A percentile compares a stretch with the other conserved stretches of the same genome.
phyloP scores from a whole-genome alignment of 2,329 filamentous ascomycete genomes.

The Myriangium duriaei region DNA sequence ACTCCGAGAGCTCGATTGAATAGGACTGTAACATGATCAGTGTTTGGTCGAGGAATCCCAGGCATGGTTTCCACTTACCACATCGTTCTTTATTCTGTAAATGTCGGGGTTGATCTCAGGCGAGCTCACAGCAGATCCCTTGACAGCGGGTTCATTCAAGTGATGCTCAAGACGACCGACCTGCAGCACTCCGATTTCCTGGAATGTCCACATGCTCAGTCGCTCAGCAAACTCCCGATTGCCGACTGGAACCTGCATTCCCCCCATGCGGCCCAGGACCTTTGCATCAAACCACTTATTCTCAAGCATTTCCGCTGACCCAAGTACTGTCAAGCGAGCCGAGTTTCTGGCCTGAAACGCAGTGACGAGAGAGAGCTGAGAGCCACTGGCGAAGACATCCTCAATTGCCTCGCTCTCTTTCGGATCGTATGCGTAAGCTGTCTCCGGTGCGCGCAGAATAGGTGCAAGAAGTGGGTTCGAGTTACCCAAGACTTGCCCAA shows the following conservation, averaged over 20 bases:
- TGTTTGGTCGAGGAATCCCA: background rate
- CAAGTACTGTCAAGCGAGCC: conserved; percentile 74
- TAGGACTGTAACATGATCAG: conserved; percentile 49
- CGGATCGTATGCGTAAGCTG: conserved; percentile 86
- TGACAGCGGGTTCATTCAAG: conserved; percentile 40
- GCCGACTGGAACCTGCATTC: conserved; percentile 50
- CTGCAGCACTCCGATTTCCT: conserved; percentile 80
- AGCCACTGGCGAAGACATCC: conserved; percentile 73
- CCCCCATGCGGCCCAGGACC: conserved; percentile 45
- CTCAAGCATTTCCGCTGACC: conserved; percentile 74
- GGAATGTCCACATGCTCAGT: conserved; percentile 89
- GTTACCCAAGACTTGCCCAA: conserved; percentile 71
- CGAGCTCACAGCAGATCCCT: conserved; percentile 14
- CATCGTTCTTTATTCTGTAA: conserved; percentile 93
- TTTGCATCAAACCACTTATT: conserved; percentile 79
- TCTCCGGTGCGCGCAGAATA: conserved; percentile 67
- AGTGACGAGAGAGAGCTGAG: conserved; percentile 74
- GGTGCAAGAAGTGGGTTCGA: conserved; percentile 64
- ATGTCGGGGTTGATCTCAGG: conserved; percentile 62
- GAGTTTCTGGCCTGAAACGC: conserved; percentile 86
- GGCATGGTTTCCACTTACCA: conserved; percentile 49
- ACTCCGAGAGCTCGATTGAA: conserved; percentile 81
- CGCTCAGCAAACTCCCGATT: conserved; percentile 80
- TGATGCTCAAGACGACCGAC: conserved; percentile 76
- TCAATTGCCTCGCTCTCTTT: conserved; percentile 62